These are phyloP conservation scores for Cercospora nicotianae DNA, from an alignment of 2,329 filamentous ascomycete genomes.

Conservation along the genomic window DNA sequence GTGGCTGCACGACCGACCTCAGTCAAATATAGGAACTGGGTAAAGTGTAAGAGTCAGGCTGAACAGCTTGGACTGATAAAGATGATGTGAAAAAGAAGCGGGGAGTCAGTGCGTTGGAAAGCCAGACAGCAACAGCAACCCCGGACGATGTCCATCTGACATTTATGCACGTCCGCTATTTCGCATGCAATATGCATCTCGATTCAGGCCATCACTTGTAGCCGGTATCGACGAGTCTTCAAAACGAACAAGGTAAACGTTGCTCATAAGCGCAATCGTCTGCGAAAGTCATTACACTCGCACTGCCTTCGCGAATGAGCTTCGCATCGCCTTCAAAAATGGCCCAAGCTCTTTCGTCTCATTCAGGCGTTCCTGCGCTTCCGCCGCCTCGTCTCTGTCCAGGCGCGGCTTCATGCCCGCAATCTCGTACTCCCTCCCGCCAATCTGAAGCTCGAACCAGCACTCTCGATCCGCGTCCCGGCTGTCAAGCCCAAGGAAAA, in stretches of 20 bases:
- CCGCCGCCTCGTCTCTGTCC: conserved; percentile 73
- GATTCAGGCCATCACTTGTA: neutral
- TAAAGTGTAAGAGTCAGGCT: too few relatives aligned
- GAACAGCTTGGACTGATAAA: neutral
- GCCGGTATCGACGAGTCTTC: neutral
- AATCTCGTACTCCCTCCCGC: conserved; percentile 80
- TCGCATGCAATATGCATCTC: neutral
- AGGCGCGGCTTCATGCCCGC: conserved; percentile 78
- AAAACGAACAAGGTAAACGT: neutral
- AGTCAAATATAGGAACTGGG: too few relatives aligned
- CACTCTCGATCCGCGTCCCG: conserved; percentile 84
- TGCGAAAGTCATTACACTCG: neutral
- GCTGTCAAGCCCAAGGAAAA: conserved; percentile 84
- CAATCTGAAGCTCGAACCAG: conserved; percentile 88
- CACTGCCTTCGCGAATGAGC: conserved; percentile 64
- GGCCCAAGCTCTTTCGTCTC: conserved; percentile 72
- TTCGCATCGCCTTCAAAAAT: conserved; percentile 79
- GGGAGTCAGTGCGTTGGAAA: neutral
- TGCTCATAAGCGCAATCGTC: neutral
- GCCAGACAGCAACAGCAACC: neutral
- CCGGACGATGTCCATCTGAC: neutral
- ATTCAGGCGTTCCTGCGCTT: conserved; percentile 75
- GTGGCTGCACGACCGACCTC: too few relatives aligned
- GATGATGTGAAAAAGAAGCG: neutral
- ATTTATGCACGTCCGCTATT: neutral